These are phyloP conservation scores for Ceratobasidium sp. DNA, from an alignment of 1,284 basidiomycete species.

Conservation along the genomic window DNA sequence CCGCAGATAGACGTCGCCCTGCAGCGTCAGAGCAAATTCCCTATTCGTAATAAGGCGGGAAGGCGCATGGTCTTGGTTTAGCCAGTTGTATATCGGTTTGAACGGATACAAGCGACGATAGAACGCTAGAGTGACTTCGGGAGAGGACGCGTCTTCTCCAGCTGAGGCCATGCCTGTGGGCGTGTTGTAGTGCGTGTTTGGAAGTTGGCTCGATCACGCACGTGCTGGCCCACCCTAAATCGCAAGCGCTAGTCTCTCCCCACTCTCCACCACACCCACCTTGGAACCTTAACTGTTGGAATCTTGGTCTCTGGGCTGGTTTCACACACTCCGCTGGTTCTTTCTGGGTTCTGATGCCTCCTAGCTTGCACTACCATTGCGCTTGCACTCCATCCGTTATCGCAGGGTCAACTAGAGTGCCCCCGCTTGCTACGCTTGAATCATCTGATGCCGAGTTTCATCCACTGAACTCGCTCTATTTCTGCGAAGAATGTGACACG, in stretches of 20 bases:
- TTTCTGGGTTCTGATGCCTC: background rate
- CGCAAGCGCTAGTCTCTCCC: background rate
- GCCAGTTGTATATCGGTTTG: slow-evolving; percentile 93
- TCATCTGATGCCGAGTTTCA: slow-evolving; percentile 85
- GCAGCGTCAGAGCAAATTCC: slow-evolving; percentile 97
- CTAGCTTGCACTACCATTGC: slow-evolving; percentile 33
- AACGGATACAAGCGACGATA: slow-evolving; percentile 95
- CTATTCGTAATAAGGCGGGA: slow-evolving; percentile 86
- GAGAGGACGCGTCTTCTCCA: slow-evolving; percentile 61
- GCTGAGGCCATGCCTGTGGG: slow-evolving; percentile 34
- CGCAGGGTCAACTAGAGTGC: slow-evolving; percentile 5
- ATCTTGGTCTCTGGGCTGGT: background rate
- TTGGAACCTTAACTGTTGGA: background rate
- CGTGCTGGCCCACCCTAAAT: slow-evolving; percentile 42
- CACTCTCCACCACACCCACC: background rate
- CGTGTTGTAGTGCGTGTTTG: background rate
- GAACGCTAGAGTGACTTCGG: slow-evolving; percentile 85
- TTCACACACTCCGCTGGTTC: background rate
- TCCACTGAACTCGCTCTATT: slow-evolving; percentile 87
- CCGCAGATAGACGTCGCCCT: slow-evolving; percentile 92
- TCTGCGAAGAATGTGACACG: slow-evolving; percentile 98
- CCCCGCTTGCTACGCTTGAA: slow-evolving; percentile 27
- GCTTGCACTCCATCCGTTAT: slow-evolving; percentile 10
- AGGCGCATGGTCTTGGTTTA: slow-evolving; percentile 87
- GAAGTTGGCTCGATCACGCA: background rate